Conservation (phyloP, 1,284 basidiomycete genomes). For the Boletus subluridellus region DNA sequence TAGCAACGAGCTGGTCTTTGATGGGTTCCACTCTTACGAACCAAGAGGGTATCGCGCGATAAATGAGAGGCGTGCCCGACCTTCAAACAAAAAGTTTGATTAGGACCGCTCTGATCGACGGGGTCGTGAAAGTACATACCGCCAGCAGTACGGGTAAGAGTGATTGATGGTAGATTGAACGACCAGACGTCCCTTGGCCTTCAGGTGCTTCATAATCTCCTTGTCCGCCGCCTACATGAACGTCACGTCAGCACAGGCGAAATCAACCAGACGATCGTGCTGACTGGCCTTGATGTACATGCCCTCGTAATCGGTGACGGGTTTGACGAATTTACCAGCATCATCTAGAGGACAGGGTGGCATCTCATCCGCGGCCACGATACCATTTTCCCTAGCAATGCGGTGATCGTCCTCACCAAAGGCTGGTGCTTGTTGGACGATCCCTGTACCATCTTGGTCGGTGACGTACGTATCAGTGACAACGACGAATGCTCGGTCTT, state of each 20-base stretch:
- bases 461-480: slow-evolving; percentile 93
- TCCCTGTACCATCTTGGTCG: slow-evolving; percentile 91
- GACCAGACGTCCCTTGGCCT: slow-evolving; percentile 84
- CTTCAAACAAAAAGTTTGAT: slow-evolving; percentile 31
- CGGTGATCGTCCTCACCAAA: slow-evolving; percentile 99
- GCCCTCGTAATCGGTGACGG: slow-evolving; percentile 91
- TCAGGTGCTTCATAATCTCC: slow-evolving; percentile 89
- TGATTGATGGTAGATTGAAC: slow-evolving; percentile 87
- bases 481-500: slow-evolving; percentile 90
- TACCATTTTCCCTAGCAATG: slow-evolving; percentile 80
- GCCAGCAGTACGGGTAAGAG: slow-evolving; percentile 97
- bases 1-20: slow-evolving; percentile 82
- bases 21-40: slow-evolving; percentile 89
- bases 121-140: slow-evolving; percentile 44
- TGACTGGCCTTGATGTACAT: slow-evolving; percentile 78
- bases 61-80: slow-evolving; percentile 93
- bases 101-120: neutral
- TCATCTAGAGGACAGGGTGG: slow-evolving; percentile 97
- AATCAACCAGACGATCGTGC: neutral
- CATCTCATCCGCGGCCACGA: slow-evolving; percentile 83
- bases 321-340: slow-evolving; percentile 80
- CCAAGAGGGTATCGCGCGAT: slow-evolving; percentile 96
- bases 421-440: slow-evolving; percentile 98
- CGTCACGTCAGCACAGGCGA: neutral
- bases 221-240: slow-evolving; percentile 79